These are phyloP conservation scores for Magnaporthales sp. DNA, from an alignment of 2,329 filamentous ascomycete species.

Conservation along the genomic window DNA sequence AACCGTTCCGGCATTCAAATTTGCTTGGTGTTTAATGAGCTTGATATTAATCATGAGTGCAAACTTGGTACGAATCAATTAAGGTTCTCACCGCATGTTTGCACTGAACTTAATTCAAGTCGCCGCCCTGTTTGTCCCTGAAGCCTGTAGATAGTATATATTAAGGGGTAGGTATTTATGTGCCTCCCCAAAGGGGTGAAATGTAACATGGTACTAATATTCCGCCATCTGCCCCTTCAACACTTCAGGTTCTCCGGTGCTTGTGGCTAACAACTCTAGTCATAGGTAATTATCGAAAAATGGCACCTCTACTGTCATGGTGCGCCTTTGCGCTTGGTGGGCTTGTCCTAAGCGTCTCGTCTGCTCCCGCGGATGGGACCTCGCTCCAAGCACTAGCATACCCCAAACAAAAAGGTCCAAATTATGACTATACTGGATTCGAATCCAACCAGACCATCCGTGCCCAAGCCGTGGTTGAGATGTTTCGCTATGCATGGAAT, in stretches of 20 bases:
- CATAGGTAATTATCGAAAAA: not conserved
- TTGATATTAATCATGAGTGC: not conserved
- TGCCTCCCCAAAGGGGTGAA: no score
- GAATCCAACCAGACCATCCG: not conserved
- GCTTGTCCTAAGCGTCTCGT: not conserved
- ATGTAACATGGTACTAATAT: not conserved
- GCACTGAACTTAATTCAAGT: not conserved
- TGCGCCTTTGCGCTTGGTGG: not conserved
- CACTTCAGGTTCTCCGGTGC: not conserved
- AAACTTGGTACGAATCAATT: not conserved
- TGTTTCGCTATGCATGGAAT: not conserved
- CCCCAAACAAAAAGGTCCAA: not conserved
- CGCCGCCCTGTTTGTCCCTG: not conserved
- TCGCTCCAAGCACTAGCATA: not conserved
- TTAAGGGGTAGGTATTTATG: not conserved
- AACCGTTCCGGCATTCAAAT: no score
- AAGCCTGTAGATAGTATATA: not conserved
- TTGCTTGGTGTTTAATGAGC: not conserved
- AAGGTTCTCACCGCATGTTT: not conserved
- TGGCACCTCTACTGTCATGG: not conserved
- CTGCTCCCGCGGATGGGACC: no score
- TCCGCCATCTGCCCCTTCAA: not conserved
- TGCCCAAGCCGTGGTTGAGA: not conserved
- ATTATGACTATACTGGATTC: not conserved
- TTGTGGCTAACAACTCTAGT: no score